These are phyloP conservation scores for Lathyrus oleraceus DNA, from an alignment of 306 rosid genomes.

Conservation along the genomic window DNA sequence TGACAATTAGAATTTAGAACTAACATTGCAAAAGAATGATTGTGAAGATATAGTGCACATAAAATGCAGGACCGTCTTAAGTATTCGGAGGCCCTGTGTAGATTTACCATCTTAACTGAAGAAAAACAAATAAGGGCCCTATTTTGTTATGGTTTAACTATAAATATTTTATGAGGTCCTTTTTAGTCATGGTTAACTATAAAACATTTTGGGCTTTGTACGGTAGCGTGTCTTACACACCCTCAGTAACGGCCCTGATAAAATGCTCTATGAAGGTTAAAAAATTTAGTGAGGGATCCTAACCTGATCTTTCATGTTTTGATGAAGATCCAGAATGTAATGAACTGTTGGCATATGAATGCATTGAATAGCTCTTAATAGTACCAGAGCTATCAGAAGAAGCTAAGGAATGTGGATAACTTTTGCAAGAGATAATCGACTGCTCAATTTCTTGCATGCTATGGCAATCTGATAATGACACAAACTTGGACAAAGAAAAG, in stretches of 20 bases:
- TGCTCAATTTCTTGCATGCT: constrained; percentile 43
- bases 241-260: background rate
- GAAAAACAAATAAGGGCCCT: too few species aligned
- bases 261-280: background rate
- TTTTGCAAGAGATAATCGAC: constrained; percentile 36
- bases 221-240: too few species aligned
- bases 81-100: too few species aligned
- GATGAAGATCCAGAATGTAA: constrained; percentile 42
- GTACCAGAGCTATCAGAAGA: constrained; percentile 40
- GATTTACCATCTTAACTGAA: too few species aligned
- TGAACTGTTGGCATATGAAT: constrained; percentile 37
- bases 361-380: constrained; percentile 26
- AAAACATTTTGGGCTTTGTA: too few species aligned
- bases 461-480: constrained; percentile 40
- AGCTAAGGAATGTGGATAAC: constrained; percentile 32
- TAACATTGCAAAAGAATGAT: background rate
- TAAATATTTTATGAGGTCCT: too few species aligned
- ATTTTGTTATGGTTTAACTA: too few species aligned
- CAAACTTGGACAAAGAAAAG: constrained; percentile 54
- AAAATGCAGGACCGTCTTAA: background rate
- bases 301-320: constrained; percentile 62
- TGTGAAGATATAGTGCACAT: background rate
- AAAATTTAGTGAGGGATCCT: background rate
- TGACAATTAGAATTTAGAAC: constrained; percentile 9
- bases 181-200: too few species aligned